phyloP scores from a whole-genome alignment of 1,139 yeast species.

The Pichia sp. region DNA sequence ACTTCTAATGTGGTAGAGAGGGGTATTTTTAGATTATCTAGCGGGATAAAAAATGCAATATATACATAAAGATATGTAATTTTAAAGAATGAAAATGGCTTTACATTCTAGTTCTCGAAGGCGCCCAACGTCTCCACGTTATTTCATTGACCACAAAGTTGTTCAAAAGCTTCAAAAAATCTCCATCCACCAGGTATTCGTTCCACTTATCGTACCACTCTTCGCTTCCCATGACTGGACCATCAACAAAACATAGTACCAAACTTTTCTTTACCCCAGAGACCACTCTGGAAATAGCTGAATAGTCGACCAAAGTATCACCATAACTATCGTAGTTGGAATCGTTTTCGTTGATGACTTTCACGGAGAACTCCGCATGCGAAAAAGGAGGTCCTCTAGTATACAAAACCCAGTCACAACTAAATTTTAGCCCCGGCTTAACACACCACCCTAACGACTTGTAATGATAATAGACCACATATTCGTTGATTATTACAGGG shows the following conservation, averaged over 20 bases:
- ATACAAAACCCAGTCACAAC: constrained; percentile 75
- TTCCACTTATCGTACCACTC: constrained; percentile 32
- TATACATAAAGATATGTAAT: constrained; percentile 24
- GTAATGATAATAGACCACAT: constrained; percentile 80
- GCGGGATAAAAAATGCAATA: no score
- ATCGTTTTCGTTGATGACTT: constrained; percentile 18
- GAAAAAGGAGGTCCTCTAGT: constrained; percentile 91
- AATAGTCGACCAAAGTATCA: constrained; percentile 57
- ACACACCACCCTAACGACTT: constrained; percentile 94
- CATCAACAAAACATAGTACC: constrained; percentile 61
- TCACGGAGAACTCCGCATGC: constrained; percentile 79
- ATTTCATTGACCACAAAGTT: constrained; percentile 49
- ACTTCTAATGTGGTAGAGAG: no score
- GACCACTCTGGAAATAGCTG: constrained; percentile 72
- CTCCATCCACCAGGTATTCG: constrained; percentile 26
- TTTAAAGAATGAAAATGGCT: background rate
- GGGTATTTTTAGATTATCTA: no score
- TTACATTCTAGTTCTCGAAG: constrained; percentile 69
- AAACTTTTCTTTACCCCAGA: constrained; percentile 83
- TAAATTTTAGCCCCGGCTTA: constrained; percentile 86
- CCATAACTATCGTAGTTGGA: background rate
- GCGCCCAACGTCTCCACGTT: constrained; percentile 75
- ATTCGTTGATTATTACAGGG: constrained; percentile 45
- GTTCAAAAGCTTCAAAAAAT: constrained; percentile 20
- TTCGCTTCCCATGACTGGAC: constrained; percentile 35